phyloP scores from a whole-genome alignment of 2,329 filamentous ascomycete species.

The Arthroderma sp. region DNA sequence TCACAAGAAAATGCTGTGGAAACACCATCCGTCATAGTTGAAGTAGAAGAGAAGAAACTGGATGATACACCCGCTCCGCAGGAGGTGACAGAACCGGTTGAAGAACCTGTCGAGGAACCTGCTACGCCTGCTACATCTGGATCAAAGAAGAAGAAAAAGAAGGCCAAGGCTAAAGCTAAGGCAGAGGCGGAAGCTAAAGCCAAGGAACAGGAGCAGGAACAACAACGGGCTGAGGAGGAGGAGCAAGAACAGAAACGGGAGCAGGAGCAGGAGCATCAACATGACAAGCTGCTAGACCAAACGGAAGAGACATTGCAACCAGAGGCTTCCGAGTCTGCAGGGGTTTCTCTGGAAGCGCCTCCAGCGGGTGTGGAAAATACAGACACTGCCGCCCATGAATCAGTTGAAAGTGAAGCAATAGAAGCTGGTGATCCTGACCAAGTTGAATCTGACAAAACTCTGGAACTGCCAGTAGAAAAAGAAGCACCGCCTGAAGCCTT shows the following conservation, averaged over 20 bases:
- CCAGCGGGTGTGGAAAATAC: too few species aligned
- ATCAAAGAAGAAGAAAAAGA: background rate
- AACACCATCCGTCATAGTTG: background rate
- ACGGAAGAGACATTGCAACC: too few species aligned
- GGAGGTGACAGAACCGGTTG: background rate
- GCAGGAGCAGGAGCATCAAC: too few species aligned
- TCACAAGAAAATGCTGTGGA: background rate
- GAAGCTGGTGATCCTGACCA: too few species aligned
- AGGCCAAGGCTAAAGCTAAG: background rate
- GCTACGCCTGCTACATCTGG: background rate
- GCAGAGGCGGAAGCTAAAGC: background rate
- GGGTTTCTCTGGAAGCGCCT: too few species aligned
- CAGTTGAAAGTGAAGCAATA: too few species aligned
- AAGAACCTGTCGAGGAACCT: background rate
- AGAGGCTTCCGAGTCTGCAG: too few species aligned
- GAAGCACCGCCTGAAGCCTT: background rate
- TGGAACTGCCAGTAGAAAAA: background rate
- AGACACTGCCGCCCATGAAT: too few species aligned
- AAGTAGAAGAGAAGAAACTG: background rate
- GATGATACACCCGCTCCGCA: background rate
- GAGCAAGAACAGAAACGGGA: too few species aligned
- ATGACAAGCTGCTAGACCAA: too few species aligned
- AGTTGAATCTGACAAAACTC: too few species aligned
- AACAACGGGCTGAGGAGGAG: background rate
- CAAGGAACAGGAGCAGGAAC: slow-evolving; percentile 3